Base-by-base conservation (phyloP, 495 filamentous ascomycete genomes). In the Talaromyces proteolyticus region DNA sequence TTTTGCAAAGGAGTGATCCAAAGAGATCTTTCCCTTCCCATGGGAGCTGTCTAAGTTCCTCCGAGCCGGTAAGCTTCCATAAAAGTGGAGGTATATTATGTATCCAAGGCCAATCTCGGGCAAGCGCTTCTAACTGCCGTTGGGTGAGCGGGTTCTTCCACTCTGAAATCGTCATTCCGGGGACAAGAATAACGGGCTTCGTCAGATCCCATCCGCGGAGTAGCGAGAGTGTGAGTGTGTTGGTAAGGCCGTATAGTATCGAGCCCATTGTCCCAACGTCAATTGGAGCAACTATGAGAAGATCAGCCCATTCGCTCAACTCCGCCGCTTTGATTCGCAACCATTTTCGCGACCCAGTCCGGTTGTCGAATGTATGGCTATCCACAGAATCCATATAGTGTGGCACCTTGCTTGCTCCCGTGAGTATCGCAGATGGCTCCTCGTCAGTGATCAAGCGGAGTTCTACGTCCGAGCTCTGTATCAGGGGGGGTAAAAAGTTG, bases 141-240 rank as follows among this genome's bases (percentile, higher is more conserved):
- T 82, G 84, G 18, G 84, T 92, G 67, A 92, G 81, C 12, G 88
- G 88, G 57, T 91, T 86, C 60, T 90, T 81, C 89, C 89, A 95
- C 80, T 87, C 86, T 49, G 83, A 72, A 5, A 76, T 76, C 5
- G 85, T 87, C 88, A 95, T 92, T 40, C 84, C 87, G 0, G 89
- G 89, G 12, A 93, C 80, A 17, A 95, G 67, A 42, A 92, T 64
- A 17, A 92, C 87, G 54, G 88, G 84, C 67, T 93, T 93, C 2
- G 81, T 80, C 4, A 87, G 85, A 50, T 91, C 83, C 89, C 89
- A 95, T 37, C 85, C 82, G 22, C 89, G 79, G 38, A 95, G 61
- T 4, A 91, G 78, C 36, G 88, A 81, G 34, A 91, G 69, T 3
- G 90, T 73, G 41, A 90, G 72, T 6, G 79, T 89, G 54, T 85